Percentiles rank a stretch among this genome's conserved stretches.
Evolutionary conservation across 2,329 filamentous ascomycete genomes (phyloP).

Genomic region (Zarea fungicola): DNA sequence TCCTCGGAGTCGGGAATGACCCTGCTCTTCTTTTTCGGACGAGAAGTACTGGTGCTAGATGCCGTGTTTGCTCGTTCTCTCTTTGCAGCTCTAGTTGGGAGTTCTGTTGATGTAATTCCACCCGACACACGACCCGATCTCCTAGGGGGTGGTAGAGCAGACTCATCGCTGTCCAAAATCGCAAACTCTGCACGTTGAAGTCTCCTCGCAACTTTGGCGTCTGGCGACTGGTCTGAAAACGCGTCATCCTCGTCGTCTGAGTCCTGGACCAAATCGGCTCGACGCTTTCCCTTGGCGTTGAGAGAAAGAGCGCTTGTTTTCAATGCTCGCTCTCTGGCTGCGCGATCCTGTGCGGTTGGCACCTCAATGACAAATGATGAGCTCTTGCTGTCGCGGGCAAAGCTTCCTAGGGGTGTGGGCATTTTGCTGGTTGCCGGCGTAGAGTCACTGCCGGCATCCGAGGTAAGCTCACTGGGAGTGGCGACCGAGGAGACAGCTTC

Average conservation of each 20-base stretch:
- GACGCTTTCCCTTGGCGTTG: constrained; percentile 38
- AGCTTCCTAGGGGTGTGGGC: constrained; percentile 25
- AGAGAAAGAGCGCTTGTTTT: constrained; percentile 44
- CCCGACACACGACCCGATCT: constrained; percentile 6
- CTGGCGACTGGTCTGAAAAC: constrained; percentile 20
- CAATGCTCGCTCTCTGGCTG: constrained; percentile 26
- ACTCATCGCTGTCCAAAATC: not conserved
- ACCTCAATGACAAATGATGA: constrained; percentile 24
- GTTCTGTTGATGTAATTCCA: constrained; percentile 3
- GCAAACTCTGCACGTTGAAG: constrained; percentile 30
- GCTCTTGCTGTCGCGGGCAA: constrained; percentile 15
- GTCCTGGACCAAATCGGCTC: constrained; percentile 36
- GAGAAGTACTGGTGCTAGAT: constrained; percentile 19
- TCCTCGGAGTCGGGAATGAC: constrained; percentile 28
- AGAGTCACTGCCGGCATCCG: constrained; percentile 28
- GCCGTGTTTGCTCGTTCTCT: constrained; percentile 17
- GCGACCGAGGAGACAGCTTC: constrained; percentile 29
- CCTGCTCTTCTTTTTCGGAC: constrained; percentile 26
- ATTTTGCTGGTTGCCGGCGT: constrained; percentile 34
- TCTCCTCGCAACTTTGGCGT: constrained; percentile 29
- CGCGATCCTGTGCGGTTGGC: constrained; percentile 21
- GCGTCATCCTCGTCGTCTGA: constrained; percentile 33
- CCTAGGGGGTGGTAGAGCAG: constrained; percentile 1
- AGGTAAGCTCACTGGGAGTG: constrained; percentile 25
- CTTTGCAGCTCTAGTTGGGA: constrained; percentile 21